Evolutionary conservation across 2,329 filamentous ascomycete genomes (phyloP), one percentile per base, ranked within the genome.

Genomic region (Colletotrichum noveboracense): DNA sequence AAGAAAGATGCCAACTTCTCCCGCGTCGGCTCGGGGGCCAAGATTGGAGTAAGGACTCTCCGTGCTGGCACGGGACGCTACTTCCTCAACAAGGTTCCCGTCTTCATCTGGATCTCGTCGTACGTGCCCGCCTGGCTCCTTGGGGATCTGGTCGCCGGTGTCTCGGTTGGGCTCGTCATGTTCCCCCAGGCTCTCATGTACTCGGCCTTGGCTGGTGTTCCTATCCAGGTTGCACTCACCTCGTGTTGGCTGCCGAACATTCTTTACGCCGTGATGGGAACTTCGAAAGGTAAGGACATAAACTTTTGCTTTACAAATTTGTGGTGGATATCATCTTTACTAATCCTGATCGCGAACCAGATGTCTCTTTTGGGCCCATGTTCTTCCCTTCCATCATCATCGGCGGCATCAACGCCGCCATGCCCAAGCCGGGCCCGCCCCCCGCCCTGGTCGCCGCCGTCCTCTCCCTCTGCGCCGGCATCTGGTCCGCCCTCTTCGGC

Each of bases 241-340:
- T 52, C 43, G n/a, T 21, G 43, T 21, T 52, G 43, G 43, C n/a
- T 52, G 12, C 43, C 43, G 10, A 52, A 52, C 43, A 24, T 52
- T 52, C 43, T 52, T 1, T 52, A 52, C 43, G 43, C 43, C 6
- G 43, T 52, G 43, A 52, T 52, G 43, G 43, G 43, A 3, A 52
- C 43, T 52, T 52, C 43, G n/a, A 52, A 52, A 21, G 43, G 43
- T 52, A 52, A 52, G 43, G 1, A 13, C n/a, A 13, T 2, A 21
- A 1, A 4, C 10, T 5, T 52, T 21, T 21, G n/a, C 43, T 5
- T 52, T n/a, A 3, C 2, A n/a, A n/a, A 7, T 7, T n/a, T n/a
- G n/a, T n/a, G n/a, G n/a, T n/a, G n/a, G n/a, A 48, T 12, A 0
- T 13, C 10, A 0, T n/a, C 6, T n/a, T 4, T 7, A 21, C n/a